Evolutionary conservation across 768 basidiomycete species (phyloP).

Genomic region (Gloeophyllum trabeum): DNA sequence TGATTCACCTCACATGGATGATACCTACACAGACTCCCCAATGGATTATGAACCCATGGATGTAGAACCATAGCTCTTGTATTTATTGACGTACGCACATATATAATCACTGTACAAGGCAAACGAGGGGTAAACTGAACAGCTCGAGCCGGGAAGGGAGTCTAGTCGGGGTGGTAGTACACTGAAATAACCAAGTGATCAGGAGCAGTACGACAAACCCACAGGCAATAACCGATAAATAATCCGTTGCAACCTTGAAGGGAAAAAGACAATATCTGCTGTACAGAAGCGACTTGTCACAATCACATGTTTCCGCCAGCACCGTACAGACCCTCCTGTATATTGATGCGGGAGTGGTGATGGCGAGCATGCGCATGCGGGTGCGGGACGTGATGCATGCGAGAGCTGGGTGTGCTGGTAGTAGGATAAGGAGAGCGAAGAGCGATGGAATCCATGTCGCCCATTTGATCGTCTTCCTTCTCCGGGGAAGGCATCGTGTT

Average conservation of each 20-base stretch:
- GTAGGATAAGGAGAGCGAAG: slow-evolving; percentile 49
- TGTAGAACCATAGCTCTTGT: slow-evolving; percentile 8
- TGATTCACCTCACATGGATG: background rate
- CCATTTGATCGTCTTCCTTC: too few species aligned
- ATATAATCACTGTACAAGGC: too few species aligned
- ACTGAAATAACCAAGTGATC: too few species aligned
- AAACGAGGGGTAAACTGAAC: too few species aligned
- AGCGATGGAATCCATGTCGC: slow-evolving; percentile 20
- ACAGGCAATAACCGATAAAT: too few species aligned
- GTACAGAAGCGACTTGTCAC: background rate
- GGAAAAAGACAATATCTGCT: background rate
- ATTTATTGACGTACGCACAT: background rate
- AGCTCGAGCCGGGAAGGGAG: too few species aligned
- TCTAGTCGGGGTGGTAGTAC: too few species aligned
- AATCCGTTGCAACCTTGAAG: too few species aligned
- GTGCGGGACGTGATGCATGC: slow-evolving; percentile 76
- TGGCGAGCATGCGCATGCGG: slow-evolving; percentile 71
- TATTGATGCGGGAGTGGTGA: slow-evolving; percentile 29
- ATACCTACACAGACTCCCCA: background rate
- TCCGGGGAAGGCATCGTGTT: background rate
- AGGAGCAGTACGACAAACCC: too few species aligned
- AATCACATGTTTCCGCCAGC: too few species aligned
- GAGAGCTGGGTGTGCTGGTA: too few species aligned
- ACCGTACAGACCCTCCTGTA: background rate
- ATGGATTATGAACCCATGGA: slow-evolving; percentile 17